Percentiles rank a stretch among this genome's conserved stretches.
phyloP scores from a whole-genome alignment of 2,329 filamentous ascomycete genomes.

The Lachnellula suecica region DNA sequence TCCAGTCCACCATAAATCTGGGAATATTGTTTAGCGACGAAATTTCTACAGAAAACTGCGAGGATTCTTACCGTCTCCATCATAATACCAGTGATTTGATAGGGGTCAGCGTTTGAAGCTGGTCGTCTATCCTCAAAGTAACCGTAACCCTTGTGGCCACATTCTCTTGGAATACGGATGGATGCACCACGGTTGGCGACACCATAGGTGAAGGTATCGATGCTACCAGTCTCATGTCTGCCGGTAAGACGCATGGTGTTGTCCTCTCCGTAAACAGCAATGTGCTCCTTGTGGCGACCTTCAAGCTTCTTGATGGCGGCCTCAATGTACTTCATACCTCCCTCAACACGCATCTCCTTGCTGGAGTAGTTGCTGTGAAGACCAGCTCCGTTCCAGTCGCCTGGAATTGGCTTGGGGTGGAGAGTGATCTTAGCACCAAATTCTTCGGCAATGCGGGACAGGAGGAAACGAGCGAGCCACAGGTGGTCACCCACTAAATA shows the following conservation, averaged over 20 bases:
- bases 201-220: slow-evolving; percentile 91
- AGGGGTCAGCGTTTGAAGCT: slow-evolving; percentile 84
- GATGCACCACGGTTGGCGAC: slow-evolving; percentile 92
- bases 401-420: slow-evolving; percentile 91
- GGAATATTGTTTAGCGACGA: slow-evolving; percentile 15
- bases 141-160: slow-evolving; percentile 83
- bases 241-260: slow-evolving; percentile 95
- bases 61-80: slow-evolving; percentile 35
- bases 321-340: slow-evolving; percentile 95
- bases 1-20: slow-evolving; percentile 33
- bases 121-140: slow-evolving; percentile 89
- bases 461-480: slow-evolving; percentile 88
- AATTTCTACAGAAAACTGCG: neutral
- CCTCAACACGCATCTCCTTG: slow-evolving; percentile 82
- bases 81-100: slow-evolving; percentile 57
- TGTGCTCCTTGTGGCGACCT: slow-evolving; percentile 77
- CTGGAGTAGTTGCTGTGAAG: slow-evolving; percentile 94
- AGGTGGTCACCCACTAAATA: slow-evolving; percentile 85
- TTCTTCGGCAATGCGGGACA: slow-evolving; percentile 90
- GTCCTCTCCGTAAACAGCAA: slow-evolving; percentile 91
- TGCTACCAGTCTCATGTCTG: slow-evolving; percentile 88
- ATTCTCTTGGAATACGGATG: slow-evolving; percentile 86
- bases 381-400: slow-evolving; percentile 96
- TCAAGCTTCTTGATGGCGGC: slow-evolving; percentile 80
- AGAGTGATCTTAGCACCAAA: slow-evolving; percentile 96